Evolutionary conservation across 2,329 filamentous ascomycete species (phyloP), one percentile per base, ranked within the genome.

Genomic region (Dactylellina leptospora): DNA sequence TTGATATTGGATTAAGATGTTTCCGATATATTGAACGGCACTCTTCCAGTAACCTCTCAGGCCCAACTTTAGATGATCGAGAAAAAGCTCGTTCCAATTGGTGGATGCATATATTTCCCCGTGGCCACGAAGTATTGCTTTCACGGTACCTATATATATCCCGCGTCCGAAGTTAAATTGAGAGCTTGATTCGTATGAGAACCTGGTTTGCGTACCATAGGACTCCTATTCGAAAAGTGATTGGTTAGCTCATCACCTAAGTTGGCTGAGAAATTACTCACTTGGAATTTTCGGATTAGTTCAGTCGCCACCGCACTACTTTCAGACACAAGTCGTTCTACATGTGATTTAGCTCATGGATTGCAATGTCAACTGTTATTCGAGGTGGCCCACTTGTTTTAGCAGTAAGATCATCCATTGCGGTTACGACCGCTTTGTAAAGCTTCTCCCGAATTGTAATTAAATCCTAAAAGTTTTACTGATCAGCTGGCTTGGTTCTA

Each of bases 1-100:
- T 40, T 11, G 36, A 40, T 40, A 40, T 40, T 40, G 36, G 36
- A 4, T 11, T 3, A 69, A 20, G 13, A 58, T 13, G 10, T 36
- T n/a, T 8, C 45, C 13, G 2, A 33, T 51, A 23, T 50, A 22
- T 5, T 33, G n/a, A 22, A 28, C 48, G 9, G 25, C 38, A 1
- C 38, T n/a, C 13, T 56, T 51, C 64, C 64, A 71, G 3, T 27
- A 4, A 2, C 11, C 23, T 3, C 3, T 22, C 18, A 69, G 10
- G 1, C 16, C 1, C 8, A 13, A 18, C 18, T 6, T 27, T 0
- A 69, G 23, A 11, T 25, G 28, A 5, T 22, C 20, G 3, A 69
- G 40, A 13, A 69, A 40, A 4, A 20, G 9, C 10, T 11, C 18
- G 20, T 69, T 69, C 63, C 55, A 69, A 25, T 69, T 25, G 27